Evolutionary conservation across 805 yeast species (phyloP), one percentile per base, ranked within the genome.

Genomic region (Tetrapisispora iriomotensis): DNA sequence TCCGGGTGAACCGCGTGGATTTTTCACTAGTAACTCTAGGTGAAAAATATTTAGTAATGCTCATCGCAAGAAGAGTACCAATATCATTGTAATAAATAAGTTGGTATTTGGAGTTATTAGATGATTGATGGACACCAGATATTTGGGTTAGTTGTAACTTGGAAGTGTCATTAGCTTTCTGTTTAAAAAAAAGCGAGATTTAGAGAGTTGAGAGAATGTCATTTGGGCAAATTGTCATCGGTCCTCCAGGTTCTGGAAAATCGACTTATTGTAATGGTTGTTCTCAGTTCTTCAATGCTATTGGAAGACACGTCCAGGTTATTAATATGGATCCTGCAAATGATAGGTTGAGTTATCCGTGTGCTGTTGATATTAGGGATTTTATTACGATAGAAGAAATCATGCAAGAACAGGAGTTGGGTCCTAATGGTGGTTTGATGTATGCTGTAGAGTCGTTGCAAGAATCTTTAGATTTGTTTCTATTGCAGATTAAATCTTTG

Each of bases 241-340:
- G 99, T 0, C 97, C 98, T 0, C 99, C 99, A 0, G 99, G 98
- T 1, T 74, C 95, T 0, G 99, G 99, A 1, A 92, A 92, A 55
- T 84, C 96, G 0, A 94, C 98, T 0, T 92, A 85, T 58, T 88
- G 96, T 59, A 69, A 78, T 58, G 99, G 98, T 31, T 77, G 90
- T 77, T 74, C 74, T 46, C 97, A 92, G 65, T 92, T 92, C 60
- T 71, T 90, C 51, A 81, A 83, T 43, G 95, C 97, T 1, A 87
- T 94, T 37, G 99, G 99, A 6, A 68, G 99, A 44, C 82, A 84
- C 51, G 77, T 83, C 35, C 70, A 84, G n/a, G 72, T 92, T 2
- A 67, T 92, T 17, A 92, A 92, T 55, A 70, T 92, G 46, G 99
- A 92, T 56, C 97, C 97, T 1, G 95, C 95, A 0, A 86, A 86